These are phyloP conservation scores for Phytophthora sansomeana DNA, from an alignment of 352 stramenopile species.

Conservation along the genomic window DNA sequence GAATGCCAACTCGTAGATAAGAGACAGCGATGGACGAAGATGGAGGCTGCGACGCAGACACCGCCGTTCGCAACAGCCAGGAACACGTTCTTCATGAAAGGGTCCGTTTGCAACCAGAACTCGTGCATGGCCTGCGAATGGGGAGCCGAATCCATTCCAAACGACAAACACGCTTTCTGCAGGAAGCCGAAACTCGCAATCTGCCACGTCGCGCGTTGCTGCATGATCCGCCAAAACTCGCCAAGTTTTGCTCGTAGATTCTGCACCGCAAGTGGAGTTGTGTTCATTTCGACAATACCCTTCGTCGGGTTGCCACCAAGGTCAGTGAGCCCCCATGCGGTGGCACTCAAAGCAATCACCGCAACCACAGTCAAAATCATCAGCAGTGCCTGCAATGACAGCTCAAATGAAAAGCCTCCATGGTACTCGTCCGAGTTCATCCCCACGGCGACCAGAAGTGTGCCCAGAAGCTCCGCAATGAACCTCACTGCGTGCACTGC, in stretches of 20 bases:
- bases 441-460: constrained; percentile 57
- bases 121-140: constrained; percentile 61
- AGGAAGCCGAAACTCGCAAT: constrained; percentile 76
- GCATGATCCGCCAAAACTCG: constrained; percentile 67
- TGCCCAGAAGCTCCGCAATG: constrained; percentile 58
- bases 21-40: constrained; percentile 62
- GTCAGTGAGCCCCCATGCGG: constrained; percentile 55
- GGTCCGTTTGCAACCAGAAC: constrained; percentile 69
- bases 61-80: constrained; percentile 58
- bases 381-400: constrained; percentile 54
- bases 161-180: constrained; percentile 59
- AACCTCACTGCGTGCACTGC: constrained; percentile 74
- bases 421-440: constrained; percentile 70
- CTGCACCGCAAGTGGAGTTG: constrained; percentile 3
- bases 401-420: constrained; percentile 55
- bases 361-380: constrained; percentile 43
- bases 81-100: constrained; percentile 68
- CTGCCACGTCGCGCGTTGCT: constrained; percentile 74
- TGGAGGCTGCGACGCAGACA: constrained; percentile 61
- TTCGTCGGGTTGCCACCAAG: neutral
- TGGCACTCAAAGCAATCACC: constrained; percentile 40
- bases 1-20: constrained; percentile 70
- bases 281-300: neutral
- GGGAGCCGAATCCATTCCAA: constrained; percentile 63
- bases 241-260: constrained; percentile 39